Percentiles rank a stretch among this genome's conserved stretches.
Evolutionary conservation across 441 rosid species (phyloP).

Genomic region (Breynia disticha): DNA sequence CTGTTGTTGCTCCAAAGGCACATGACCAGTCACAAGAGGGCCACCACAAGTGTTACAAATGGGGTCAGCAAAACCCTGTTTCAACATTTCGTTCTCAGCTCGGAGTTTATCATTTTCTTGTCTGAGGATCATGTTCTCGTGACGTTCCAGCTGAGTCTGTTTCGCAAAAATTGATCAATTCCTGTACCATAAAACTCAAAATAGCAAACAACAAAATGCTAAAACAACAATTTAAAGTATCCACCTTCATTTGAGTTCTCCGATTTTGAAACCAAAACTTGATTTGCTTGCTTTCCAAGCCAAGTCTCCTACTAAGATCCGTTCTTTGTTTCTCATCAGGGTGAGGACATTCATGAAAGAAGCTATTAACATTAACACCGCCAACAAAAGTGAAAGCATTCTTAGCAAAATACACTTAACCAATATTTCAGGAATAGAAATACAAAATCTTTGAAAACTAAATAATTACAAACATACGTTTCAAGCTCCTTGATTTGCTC

Average conservation of each 20-base stretch:
- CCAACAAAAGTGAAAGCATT: neutral
- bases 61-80: constrained; percentile 54
- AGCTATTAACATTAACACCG: constrained; percentile 23
- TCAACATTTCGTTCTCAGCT: constrained; percentile 58
- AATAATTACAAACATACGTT: constrained; percentile 21
- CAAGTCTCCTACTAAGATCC: constrained; percentile 65
- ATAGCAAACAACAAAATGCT: neutral
- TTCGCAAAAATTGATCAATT: constrained; percentile 5
- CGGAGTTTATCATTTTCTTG: constrained; percentile 73
- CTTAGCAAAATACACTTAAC: neutral
- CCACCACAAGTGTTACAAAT: constrained; percentile 71
- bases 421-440: neutral
- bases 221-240: neutral
- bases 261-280: constrained; percentile 95
- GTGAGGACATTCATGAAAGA: constrained; percentile 84
- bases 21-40: constrained; percentile 47
- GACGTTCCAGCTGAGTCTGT: constrained; percentile 73
- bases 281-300: constrained; percentile 66
- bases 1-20: constrained; percentile 65
- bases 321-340: constrained; percentile 81
- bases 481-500: constrained; percentile 77
- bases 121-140: constrained; percentile 57
- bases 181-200: neutral
- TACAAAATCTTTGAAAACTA: neutral
- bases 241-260: constrained; percentile 86